Conservation (phyloP, 352 stramenopile genomes). For the Thraustochytrium striatum region DNA sequence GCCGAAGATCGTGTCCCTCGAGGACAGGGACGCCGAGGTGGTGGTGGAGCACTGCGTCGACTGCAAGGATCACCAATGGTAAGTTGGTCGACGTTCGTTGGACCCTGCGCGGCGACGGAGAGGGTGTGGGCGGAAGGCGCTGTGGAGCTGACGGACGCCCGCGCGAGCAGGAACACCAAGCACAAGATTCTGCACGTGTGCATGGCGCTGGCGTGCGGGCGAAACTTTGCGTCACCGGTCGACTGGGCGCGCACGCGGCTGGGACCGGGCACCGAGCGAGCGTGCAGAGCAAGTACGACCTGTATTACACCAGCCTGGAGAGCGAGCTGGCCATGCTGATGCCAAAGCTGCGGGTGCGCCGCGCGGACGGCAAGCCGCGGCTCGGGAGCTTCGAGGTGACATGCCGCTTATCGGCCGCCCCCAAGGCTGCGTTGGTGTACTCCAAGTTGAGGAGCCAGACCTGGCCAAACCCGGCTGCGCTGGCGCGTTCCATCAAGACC, state of each 20-base stretch:
- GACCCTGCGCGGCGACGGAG: background rate
- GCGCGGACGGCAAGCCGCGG: background rate
- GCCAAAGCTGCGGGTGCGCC: background rate
- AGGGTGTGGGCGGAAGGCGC: background rate
- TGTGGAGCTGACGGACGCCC: background rate
- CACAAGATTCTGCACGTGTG: constrained; percentile 16
- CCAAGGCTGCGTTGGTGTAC: background rate
- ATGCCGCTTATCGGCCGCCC: background rate
- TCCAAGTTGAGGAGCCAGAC: background rate
- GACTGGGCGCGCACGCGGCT: background rate
- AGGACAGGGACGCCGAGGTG: background rate
- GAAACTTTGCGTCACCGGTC: background rate
- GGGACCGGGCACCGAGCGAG: background rate
- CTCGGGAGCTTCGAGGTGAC: constrained; percentile 6
- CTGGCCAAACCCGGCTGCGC: background rate
- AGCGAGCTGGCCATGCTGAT: background rate
- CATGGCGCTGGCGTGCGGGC: background rate
- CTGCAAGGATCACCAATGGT: constrained; percentile 28
- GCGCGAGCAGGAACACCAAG: constrained; percentile 11
- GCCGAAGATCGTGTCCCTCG: background rate
- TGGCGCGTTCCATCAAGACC: background rate
- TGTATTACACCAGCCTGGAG: background rate
- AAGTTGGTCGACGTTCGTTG: background rate
- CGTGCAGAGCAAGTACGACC: constrained; percentile 23
- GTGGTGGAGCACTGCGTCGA: background rate